Evolutionary conservation across 2,329 filamentous ascomycete species (phyloP).

Genomic region (Coniochaeta ligniaria): DNA sequence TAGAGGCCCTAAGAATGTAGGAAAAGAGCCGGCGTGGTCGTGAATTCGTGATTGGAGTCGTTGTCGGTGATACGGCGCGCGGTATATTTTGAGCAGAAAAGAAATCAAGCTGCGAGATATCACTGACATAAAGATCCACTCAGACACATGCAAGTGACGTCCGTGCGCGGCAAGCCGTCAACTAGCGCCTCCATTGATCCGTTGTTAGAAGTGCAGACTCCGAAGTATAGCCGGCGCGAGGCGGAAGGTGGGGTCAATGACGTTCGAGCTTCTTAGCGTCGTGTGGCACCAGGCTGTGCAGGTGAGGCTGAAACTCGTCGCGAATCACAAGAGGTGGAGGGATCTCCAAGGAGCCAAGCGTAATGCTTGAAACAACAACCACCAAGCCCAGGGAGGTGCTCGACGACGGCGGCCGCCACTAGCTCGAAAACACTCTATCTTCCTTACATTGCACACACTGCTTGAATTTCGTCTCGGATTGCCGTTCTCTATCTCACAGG

Average conservation of each 20-base stretch:
- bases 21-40: neutral
- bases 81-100: slow-evolving; percentile 3
- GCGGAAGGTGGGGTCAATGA: neutral
- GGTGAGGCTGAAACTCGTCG: neutral
- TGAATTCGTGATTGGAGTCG: neutral
- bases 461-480: neutral
- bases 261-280: neutral
- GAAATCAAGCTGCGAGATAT: slow-evolving; percentile 2
- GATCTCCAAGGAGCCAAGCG: neutral
- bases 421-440: neutral
- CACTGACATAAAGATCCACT: slow-evolving; percentile 1
- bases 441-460: neutral
- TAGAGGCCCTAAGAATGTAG: neutral
- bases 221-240: neutral
- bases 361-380: neutral
- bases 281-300: neutral
- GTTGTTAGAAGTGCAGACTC: neutral
- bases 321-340: neutral
- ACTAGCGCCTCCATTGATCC: neutral
- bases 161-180: neutral
- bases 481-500: neutral
- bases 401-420: neutral
- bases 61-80: slow-evolving; percentile 1
- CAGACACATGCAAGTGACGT: neutral
- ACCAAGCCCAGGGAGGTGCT: neutral